phyloP scores from a whole-genome alignment of 768 basidiomycete genomes.

The Psilocybe cubensis region DNA sequence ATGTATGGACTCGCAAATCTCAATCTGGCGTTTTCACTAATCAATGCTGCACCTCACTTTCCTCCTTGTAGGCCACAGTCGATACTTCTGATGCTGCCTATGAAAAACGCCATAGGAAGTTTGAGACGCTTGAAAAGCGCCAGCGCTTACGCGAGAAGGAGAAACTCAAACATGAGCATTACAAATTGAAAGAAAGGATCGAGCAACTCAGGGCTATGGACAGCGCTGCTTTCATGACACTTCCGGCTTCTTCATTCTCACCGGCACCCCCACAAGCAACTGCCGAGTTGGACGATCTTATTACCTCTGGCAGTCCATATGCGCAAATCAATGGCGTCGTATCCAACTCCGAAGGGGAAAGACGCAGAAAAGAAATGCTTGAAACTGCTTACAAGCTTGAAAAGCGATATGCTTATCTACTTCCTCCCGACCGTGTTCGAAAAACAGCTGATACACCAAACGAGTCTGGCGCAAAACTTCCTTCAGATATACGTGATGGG shows the following conservation, averaged over 20 bases:
- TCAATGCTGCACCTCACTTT: conserved; percentile 6
- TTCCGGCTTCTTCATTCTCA: conserved; percentile 65
- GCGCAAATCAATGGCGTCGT: conserved; percentile 40
- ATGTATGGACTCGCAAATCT: conserved; percentile 52
- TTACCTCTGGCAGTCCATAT: conserved; percentile 28
- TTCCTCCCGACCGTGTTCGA: conserved; percentile 64
- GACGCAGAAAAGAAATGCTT: conserved; percentile 75
- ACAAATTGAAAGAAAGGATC: conserved; percentile 88
- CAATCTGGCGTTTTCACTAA: conserved; percentile 13
- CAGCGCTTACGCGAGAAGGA: conserved; percentile 88
- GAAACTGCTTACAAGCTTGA: conserved; percentile 68
- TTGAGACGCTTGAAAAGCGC: conserved; percentile 85
- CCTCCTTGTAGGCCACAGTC: conserved; percentile 44
- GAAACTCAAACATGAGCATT: conserved; percentile 89
- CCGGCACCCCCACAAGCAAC: conserved; percentile 27
- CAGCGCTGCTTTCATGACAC: conserved; percentile 62
- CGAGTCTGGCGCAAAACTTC: conserved; percentile 10
- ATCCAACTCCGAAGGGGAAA: conserved; percentile 65
- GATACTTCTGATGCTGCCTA: conserved; percentile 85
- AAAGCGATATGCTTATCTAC: conserved; percentile 72
- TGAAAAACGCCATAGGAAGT: conserved; percentile 82
- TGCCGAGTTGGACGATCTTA: conserved; percentile 28
- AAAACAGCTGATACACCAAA: conserved; percentile 33
- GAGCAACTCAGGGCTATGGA: conserved; percentile 83
- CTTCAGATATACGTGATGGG: conserved; percentile 13